Percentiles rank a stretch among this genome's conserved stretches.
Conservation (phyloP, 2,329 filamentous ascomycete genomes). For the Cercospora brassicicola region DNA sequence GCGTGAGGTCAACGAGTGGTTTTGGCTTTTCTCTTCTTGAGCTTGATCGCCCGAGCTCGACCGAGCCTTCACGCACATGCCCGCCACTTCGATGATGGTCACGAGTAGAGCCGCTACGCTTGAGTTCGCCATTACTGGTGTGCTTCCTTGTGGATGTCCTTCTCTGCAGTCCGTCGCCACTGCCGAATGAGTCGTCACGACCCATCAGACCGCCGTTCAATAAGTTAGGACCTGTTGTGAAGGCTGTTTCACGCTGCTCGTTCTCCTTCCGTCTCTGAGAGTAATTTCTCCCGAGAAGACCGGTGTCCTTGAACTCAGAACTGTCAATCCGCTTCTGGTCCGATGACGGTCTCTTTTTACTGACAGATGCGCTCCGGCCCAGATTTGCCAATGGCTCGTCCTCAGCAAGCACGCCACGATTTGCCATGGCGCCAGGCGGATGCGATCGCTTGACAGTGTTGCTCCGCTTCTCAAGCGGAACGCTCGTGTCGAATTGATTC, state of each 20-base stretch:
- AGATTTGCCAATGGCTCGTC: slow-evolving; percentile 41
- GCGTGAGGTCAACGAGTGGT: slow-evolving; percentile 68
- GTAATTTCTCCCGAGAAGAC: slow-evolving; percentile 54
- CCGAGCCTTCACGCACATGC: slow-evolving; percentile 31
- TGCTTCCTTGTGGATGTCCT: slow-evolving; percentile 18
- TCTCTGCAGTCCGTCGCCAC: slow-evolving; percentile 20
- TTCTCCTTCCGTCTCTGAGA: slow-evolving; percentile 47
- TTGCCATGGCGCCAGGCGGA: slow-evolving; percentile 34
- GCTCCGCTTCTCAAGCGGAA: slow-evolving; percentile 26
- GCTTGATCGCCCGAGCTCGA: slow-evolving; percentile 48
- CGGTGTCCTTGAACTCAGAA: slow-evolving; percentile 47
- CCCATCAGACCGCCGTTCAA: slow-evolving; percentile 47
- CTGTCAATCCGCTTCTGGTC: slow-evolving; percentile 33
- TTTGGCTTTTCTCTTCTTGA: slow-evolving; percentile 51
- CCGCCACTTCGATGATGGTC: slow-evolving; percentile 17
- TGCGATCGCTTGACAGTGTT: slow-evolving; percentile 36
- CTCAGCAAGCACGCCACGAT: slow-evolving; percentile 34
- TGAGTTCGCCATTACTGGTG: slow-evolving; percentile 23
- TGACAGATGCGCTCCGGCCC: slow-evolving; percentile 24
- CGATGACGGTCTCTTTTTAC: slow-evolving; percentile 22
- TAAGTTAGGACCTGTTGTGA: slow-evolving; percentile 59
- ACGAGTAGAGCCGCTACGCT: slow-evolving; percentile 24
- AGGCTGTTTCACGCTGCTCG: slow-evolving; percentile 48
- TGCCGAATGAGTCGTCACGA: slow-evolving; percentile 20
- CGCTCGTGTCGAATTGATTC: slow-evolving; percentile 29